Base-by-base conservation (phyloP, 768 basidiomycete species). In the Phylloporus sp. region DNA sequence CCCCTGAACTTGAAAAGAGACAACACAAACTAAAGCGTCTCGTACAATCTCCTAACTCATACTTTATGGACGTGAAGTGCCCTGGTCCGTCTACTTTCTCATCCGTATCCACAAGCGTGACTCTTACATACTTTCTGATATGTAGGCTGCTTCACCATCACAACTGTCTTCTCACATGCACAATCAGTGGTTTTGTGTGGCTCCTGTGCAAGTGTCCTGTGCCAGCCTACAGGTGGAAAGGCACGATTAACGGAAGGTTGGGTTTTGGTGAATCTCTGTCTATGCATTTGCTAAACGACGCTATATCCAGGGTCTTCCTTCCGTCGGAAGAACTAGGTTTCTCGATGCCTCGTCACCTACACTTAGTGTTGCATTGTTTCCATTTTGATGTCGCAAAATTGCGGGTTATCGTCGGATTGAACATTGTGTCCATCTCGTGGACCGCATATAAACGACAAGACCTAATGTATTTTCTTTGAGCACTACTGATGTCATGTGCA, bases 51-150 rank as follows among this genome's bases (percentile, higher is more conserved):
- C 97, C 97, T 59, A 93, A 97, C 77, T 98, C 95, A 31, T 98
- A 91, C 78, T 98, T 98, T 78, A 98, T 99, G 97, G 97, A 99
- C 67, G 95, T 98, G 65, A 99, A 98, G 76, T 98, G 95, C 77
- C 86, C 95, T 63, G 94, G 91, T 92, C 55, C 53, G 85, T 75
- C 24, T 26, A n/a, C 16, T 31, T 9, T 32, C 31, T 26, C 8
- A 9, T 11, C 28, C 24, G 23, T n/a, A n/a, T 32, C 43, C 16
- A 13, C 16, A 22, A 32, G 31, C 23, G 4, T 13, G 12, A 18
- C 52, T 1, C 40, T 57, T 23, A 59, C 36, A 31, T 35, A 6
- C 1, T 20, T 18, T 15, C 32, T 28, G 6, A 32, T 15, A n/a
- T 47, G n/a, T 60, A 91, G 92, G 92, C 58, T 95, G 93, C 80